Evolutionary conservation across 202 grass and related monocot genomes (phyloP), one percentile per base, ranked within the genome.

Genomic region (Zizania palustris): DNA sequence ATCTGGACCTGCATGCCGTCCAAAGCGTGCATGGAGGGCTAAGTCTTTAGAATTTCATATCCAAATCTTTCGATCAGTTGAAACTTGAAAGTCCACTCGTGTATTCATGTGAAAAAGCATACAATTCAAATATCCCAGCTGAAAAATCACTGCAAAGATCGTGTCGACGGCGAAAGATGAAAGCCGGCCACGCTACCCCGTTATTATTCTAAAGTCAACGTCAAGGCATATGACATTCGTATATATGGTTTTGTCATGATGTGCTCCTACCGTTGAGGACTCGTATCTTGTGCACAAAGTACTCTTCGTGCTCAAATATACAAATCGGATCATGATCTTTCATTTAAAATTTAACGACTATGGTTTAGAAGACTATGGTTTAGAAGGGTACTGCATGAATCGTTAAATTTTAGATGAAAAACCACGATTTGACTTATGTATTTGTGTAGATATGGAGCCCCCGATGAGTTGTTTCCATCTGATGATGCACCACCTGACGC

Each of bases 401-500:
- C n/a, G n/a, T n/a, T n/a, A n/a, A n/a, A n/a, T n/a, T n/a, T n/a
- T n/a, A n/a, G n/a, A n/a, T n/a, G n/a, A n/a, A n/a, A n/a, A n/a
- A n/a, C n/a, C n/a, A n/a, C n/a, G n/a, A n/a, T n/a, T n/a, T n/a
- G n/a, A n/a, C n/a, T n/a, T n/a, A n/a, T n/a, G n/a, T n/a, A n/a
- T n/a, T n/a, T n/a, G n/a, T n/a, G n/a, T n/a, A n/a, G n/a, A n/a
- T n/a, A n/a, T n/a, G n/a, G n/a, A n/a, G n/a, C n/a, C n/a, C n/a
- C n/a, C 42, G 18, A 14, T 67, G 7, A 54, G 22, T 5, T 5
- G 12, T n/a, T n/a, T 28, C 5, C 39, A 22, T 46, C 65, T 50
- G 40, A 20, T 69, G 66, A 82, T 63, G 78, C 66, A 77, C 19
- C 11, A 3, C 19, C 84, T 51, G 85, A 78, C 60, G 79, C 73